Percentiles rank a stretch among this genome's conserved stretches.
phyloP scores from a whole-genome alignment of 805 yeast genomes.

The Sporopachydermia quercuum region DNA sequence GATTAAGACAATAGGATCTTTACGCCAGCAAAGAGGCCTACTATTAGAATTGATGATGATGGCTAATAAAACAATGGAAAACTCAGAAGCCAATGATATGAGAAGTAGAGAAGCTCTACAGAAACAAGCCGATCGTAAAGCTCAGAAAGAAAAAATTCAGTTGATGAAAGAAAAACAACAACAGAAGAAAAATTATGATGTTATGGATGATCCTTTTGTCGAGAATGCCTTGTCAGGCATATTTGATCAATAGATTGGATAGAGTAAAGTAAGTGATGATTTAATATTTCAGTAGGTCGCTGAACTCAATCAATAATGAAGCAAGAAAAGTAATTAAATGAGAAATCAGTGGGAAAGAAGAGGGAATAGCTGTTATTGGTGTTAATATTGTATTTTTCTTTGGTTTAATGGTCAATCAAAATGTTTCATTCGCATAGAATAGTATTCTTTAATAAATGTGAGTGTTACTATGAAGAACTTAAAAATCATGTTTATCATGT shows the following conservation, averaged over 20 bases:
- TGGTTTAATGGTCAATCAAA: too few relatives aligned
- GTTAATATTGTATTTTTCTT: too few relatives aligned
- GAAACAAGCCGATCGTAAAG: conserved; percentile 26
- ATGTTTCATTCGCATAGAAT: too few relatives aligned
- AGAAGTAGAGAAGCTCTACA: conserved; percentile 16
- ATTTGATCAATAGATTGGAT: not conserved
- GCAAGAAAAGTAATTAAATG: too few relatives aligned
- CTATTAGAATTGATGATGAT: conserved; percentile 61
- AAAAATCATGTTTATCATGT: too few relatives aligned
- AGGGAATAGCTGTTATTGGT: too few relatives aligned
- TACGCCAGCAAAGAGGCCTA: conserved; percentile 69
- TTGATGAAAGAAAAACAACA: conserved; percentile 29
- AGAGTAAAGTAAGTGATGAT: too few relatives aligned
- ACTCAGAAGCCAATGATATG: conserved; percentile 24
- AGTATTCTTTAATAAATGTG: too few relatives aligned
- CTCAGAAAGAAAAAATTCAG: conserved; percentile 39
- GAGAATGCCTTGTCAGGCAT: conserved; percentile 30
- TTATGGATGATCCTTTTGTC: conserved; percentile 57
- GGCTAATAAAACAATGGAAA: conserved; percentile 34
- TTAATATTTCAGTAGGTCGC: too few relatives aligned
- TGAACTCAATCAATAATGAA: too few relatives aligned
- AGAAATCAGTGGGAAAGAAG: too few relatives aligned
- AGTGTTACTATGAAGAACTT: too few relatives aligned
- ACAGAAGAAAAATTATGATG: conserved; percentile 34
- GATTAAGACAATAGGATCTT: conserved; percentile 46